Base-by-base conservation (phyloP, 129 eudicot species). In the Calendula officinalis region DNA sequence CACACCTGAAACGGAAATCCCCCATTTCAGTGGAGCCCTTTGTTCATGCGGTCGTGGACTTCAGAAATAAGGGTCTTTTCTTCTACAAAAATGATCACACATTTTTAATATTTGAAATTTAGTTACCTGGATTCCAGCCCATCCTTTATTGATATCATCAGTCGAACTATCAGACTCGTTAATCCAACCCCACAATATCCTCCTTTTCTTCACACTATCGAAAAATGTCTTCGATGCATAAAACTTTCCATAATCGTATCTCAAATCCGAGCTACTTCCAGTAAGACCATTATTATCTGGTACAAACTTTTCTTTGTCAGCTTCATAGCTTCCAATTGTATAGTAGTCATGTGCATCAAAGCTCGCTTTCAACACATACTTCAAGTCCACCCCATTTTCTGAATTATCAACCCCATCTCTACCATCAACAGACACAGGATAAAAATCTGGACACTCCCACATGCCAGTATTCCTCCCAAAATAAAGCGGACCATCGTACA, bases 41-140 rank as follows among this genome's bases (percentile, higher is more conserved):
- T n/a, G n/a, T n/a, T n/a, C n/a, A n/a, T n/a, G n/a, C n/a, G n/a
- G n/a, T n/a, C n/a, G n/a, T n/a, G n/a, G n/a, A n/a, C n/a, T n/a
- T n/a, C n/a, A n/a, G n/a, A n/a, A n/a, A n/a, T n/a, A n/a, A n/a
- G n/a, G n/a, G n/a, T n/a, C n/a, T n/a, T n/a, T n/a, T n/a, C n/a
- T n/a, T n/a, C n/a, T n/a, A n/a, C n/a, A n/a, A n/a, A n/a, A n/a
- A n/a, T n/a, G n/a, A n/a, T n/a, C n/a, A n/a, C 7, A 8, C 6
- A 39, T 13, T 38, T 39, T 16, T 49, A 49, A 5, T 6, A 14
- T 49, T 39, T 39, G 37, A 32, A 27, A 39, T 30, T 1, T 70
- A 14, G 35, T 15, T 73, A 75, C 84, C 75, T 80, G 84, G 17
- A 80, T 55, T 43, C 84, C 81, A 36, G 80, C 78, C 78, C 84